Conservation (phyloP, 1,284 basidiomycete species). For the Moesziomyces sp. region DNA sequence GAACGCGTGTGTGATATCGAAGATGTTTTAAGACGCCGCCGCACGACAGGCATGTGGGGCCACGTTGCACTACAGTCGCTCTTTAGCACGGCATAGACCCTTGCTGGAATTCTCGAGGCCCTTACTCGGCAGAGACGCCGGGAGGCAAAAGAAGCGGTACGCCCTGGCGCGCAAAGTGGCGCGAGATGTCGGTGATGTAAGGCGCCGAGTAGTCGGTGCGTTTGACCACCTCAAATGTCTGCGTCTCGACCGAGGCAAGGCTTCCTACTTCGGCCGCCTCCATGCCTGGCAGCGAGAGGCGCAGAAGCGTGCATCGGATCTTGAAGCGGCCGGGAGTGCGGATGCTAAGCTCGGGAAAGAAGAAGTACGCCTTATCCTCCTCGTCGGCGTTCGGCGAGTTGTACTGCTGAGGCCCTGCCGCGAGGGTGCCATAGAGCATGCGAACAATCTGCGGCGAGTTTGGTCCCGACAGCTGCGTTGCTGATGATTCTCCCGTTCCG, state of each 20-base stretch:
- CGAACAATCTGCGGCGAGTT: conserved; percentile 10
- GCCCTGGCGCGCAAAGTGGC: conserved; percentile 53
- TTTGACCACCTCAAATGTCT: conserved; percentile 43
- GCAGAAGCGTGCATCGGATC: conserved; percentile 42
- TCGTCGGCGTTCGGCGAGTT: conserved; percentile 6
- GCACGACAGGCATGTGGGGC: too few species aligned
- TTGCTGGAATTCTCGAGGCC: too few species aligned
- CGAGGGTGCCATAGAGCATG: conserved; percentile 57
- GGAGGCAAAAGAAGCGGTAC: conserved; percentile 47
- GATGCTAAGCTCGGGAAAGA: conserved; percentile 58
- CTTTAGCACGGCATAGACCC: too few species aligned
- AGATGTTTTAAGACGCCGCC: too few species aligned
- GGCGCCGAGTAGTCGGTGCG: conserved; percentile 32
- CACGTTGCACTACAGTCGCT: too few species aligned
- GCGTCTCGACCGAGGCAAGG: conserved; percentile 28
- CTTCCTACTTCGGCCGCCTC: conserved; percentile 2
- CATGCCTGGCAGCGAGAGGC: conserved; percentile 32
- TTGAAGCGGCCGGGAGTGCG: conserved; percentile 45
- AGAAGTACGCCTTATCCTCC: conserved; percentile 30
- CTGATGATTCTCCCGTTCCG: not conserved
- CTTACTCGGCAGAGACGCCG: conserved; percentile 38
- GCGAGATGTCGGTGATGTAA: conserved; percentile 52
- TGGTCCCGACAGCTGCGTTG: not conserved
- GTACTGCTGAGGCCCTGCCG: conserved; percentile 35
- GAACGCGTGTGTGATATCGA: too few species aligned